These are phyloP conservation scores for Tuber umbilicatum DNA, from an alignment of 495 filamentous ascomycete species.

Conservation along the genomic window DNA sequence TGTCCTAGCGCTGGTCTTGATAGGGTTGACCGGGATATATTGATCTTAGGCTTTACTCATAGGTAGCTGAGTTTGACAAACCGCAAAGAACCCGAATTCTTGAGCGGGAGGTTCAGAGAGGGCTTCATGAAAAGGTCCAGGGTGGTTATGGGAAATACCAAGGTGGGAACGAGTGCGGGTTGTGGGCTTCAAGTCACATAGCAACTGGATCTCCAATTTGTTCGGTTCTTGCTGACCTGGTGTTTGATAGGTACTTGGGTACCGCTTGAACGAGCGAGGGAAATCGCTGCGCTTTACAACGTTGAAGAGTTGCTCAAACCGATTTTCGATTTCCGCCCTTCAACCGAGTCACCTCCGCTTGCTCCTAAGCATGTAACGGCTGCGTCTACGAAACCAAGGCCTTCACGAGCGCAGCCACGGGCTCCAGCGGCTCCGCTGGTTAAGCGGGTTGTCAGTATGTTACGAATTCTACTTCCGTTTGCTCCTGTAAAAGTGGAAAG, in stretches of 20 bases:
- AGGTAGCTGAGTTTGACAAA: slow-evolving; percentile 69
- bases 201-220: neutral
- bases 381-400: slow-evolving; percentile 61
- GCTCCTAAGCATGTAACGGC: slow-evolving; percentile 83
- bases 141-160: slow-evolving; percentile 99
- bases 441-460: slow-evolving; percentile 33
- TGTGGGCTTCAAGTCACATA: slow-evolving; percentile 13
- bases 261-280: slow-evolving; percentile 70
- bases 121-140: slow-evolving; percentile 92
- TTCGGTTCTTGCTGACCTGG: slow-evolving; percentile 27
- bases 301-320: slow-evolving; percentile 71
- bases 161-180: slow-evolving; percentile 49
- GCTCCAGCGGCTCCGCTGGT: slow-evolving; percentile 24
- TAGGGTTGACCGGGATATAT: slow-evolving; percentile 6
- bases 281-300: slow-evolving; percentile 76
- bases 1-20: slow-evolving; percentile 48
- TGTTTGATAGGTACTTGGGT: slow-evolving; percentile 78
- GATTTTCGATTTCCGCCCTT: slow-evolving; percentile 84
- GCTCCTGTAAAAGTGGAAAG: neutral
- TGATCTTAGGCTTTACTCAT: neutral
- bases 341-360: slow-evolving; percentile 79
- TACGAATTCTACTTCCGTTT: slow-evolving; percentile 26
- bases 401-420: slow-evolving; percentile 51
- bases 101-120: slow-evolving; percentile 94
- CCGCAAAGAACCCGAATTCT: slow-evolving; percentile 88